phyloP scores from a whole-genome alignment of 768 basidiomycete genomes.

The Tulasnella sp. region DNA sequence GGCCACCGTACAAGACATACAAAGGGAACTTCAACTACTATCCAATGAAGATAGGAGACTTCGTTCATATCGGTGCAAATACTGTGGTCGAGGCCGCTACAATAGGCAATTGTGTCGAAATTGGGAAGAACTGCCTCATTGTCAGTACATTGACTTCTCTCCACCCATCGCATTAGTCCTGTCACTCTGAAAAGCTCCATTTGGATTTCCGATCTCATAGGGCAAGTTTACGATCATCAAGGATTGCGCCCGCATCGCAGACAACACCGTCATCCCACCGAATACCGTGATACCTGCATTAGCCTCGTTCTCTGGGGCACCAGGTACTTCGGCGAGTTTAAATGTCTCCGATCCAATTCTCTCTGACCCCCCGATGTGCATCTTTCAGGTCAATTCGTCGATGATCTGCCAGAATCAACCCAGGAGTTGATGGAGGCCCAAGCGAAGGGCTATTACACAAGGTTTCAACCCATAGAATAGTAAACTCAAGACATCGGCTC shows the following conservation, averaged over 20 bases:
- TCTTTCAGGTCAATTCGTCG: conserved; percentile 57
- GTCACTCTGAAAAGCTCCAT: not conserved
- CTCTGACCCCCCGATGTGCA: conserved; percentile 1
- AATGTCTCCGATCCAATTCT: not conserved
- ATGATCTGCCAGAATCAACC: conserved; percentile 86
- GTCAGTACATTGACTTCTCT: conserved; percentile 37
- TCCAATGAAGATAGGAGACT: conserved; percentile 93
- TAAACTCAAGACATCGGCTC: too few relatives aligned
- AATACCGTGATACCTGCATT: conserved; percentile 89
- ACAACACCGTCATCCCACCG: conserved; percentile 81
- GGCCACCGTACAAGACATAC: conserved; percentile 84
- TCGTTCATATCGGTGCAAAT: conserved; percentile 86
- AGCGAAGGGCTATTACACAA: conserved; percentile 76
- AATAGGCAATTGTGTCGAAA: conserved; percentile 88
- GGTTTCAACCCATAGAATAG: conserved; percentile 48
- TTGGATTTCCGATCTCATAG: conserved; percentile 32
- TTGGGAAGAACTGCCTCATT: conserved; percentile 92
- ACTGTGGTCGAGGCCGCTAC: conserved; percentile 88
- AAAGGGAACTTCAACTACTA: conserved; percentile 92
- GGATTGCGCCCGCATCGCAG: conserved; percentile 83
- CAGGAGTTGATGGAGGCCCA: conserved; percentile 82
- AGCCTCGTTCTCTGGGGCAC: conserved; percentile 76
- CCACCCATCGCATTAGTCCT: not conserved
- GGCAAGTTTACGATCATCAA: conserved; percentile 96
- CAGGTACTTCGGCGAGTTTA: conserved; percentile 43